Evolutionary conservation across 2,329 filamentous ascomycete species (phyloP), one percentile per base, ranked within the genome.

Genomic region (Microsporum audouinii): DNA sequence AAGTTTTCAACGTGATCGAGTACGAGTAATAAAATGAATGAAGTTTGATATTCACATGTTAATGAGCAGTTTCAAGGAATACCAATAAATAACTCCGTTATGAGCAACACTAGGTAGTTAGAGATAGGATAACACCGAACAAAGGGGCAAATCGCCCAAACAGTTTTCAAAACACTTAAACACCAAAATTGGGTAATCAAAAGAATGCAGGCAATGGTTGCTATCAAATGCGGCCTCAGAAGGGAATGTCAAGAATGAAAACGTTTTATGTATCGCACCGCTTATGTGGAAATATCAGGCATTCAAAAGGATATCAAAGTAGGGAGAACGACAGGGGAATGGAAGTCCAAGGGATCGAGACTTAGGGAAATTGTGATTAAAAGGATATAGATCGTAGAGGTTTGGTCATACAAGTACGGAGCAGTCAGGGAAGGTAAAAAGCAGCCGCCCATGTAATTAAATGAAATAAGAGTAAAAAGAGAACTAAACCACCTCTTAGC

Each of bases 331-430:
- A 10, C 7, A 51, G 12, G 17, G 43, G 31, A 36, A 55, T 12
- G 51, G 36, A 55, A n/a, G 33, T 36, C 51, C 51, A 55, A 36
- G 31, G 49, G 51, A 36, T 36, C 5, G n/a, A 17, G 51, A n/a
- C 31, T 23, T 55, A 36, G 33, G 39, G 33, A 23, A 55, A 55
- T 7, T 29, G 51, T 55, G 33, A 55, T 55, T 55, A 55, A 55
- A 55, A 55, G 8, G 23, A 51, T 51, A 55, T 55, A 55, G 51
- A 8, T 55, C 51, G n/a, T 36, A 55, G 51, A 55, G 51, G n/a
- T 33, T 51, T 55, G 51, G 33, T 55, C 51, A 55, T 55, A 55
- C 51, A 55, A 51, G 51, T 55, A 55, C 51, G 51, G 51, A 55
- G 51, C 33, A 55, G 33, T 55, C 27, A 55, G 23, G 10, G 45